phyloP scores from a whole-genome alignment of 805 yeast species.

The Candida argentea region DNA sequence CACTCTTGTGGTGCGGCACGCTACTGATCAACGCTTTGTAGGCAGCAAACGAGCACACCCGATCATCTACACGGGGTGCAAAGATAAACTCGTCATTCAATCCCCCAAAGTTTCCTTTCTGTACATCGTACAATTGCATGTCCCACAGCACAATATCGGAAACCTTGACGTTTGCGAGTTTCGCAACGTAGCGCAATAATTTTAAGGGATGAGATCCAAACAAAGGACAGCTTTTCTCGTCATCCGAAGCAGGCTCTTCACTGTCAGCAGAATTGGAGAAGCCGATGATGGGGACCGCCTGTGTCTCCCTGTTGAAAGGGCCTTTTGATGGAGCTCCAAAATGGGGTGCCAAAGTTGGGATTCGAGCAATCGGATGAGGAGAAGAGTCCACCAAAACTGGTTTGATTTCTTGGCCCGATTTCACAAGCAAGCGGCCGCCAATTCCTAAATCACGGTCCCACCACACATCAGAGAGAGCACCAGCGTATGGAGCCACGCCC shows the following conservation, averaged over 20 bases:
- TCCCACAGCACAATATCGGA: constrained; percentile 60
- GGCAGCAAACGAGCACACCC: constrained; percentile 73
- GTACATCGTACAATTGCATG: constrained; percentile 72
- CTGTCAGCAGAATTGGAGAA: constrained; percentile 25
- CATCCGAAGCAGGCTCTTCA: constrained; percentile 43
- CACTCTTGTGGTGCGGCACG: too few relatives aligned
- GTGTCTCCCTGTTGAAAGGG: constrained; percentile 66
- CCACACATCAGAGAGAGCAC: constrained; percentile 56
- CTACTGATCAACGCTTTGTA: constrained; percentile 39
- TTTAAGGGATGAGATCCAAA: constrained; percentile 59
- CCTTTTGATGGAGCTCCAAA: constrained; percentile 54
- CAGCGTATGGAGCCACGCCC: constrained; percentile 81
- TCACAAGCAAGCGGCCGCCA: constrained; percentile 66
- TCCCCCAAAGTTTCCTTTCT: constrained; percentile 72
- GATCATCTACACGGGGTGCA: constrained; percentile 80
- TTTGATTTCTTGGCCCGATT: constrained; percentile 23
- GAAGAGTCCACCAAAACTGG: constrained; percentile 45
- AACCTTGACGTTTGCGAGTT: constrained; percentile 47
- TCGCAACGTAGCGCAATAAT: constrained; percentile 60
- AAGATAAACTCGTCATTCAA: constrained; percentile 64
- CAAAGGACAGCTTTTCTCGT: constrained; percentile 54
- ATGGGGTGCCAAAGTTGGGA: constrained; percentile 82
- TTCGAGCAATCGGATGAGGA: constrained; percentile 65
- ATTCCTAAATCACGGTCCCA: constrained; percentile 81
- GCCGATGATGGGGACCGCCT: constrained; percentile 72